phyloP scores from a whole-genome alignment of 1,284 basidiomycete species.

The Phellinidium pouzarii region DNA sequence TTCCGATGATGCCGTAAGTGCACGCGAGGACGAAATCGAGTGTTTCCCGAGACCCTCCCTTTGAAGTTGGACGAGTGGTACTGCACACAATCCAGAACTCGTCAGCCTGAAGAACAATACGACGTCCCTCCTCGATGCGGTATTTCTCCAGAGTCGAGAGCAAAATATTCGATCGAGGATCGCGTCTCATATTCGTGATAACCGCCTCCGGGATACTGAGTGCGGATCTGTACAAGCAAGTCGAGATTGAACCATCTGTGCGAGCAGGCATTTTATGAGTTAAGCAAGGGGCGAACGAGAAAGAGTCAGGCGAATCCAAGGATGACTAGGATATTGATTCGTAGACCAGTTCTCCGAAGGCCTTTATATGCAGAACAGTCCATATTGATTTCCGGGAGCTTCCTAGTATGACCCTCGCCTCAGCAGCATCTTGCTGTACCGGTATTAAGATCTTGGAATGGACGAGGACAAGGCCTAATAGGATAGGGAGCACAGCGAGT shows the following conservation, averaged over 20 bases:
- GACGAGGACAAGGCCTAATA: no score
- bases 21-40: slow-evolving; percentile 24
- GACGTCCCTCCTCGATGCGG: neutral
- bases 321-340: no score
- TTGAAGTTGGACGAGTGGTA: neutral
- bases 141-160: slow-evolving; percentile 14
- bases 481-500: slow-evolving; percentile 4
- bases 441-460: neutral
- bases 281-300: neutral
- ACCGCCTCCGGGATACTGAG: slow-evolving; percentile 4
- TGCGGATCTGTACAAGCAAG: neutral
- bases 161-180: slow-evolving; percentile 15
- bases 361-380: neutral
- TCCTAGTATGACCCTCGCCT: neutral
- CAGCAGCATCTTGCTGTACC: slow-evolving; percentile 3
- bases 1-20: slow-evolving; percentile 22
- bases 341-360: neutral
- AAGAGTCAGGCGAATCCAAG: neutral
- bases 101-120: neutral
- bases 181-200: slow-evolving; percentile 3
- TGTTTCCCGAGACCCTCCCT: neutral
- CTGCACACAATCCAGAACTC: slow-evolving; percentile 17
- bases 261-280: slow-evolving; percentile 9
- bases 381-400: neutral
- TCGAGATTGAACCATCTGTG: neutral